Evolutionary conservation across 768 basidiomycete species (phyloP).

Genomic region (Phlebiopsis gigantea): DNA sequence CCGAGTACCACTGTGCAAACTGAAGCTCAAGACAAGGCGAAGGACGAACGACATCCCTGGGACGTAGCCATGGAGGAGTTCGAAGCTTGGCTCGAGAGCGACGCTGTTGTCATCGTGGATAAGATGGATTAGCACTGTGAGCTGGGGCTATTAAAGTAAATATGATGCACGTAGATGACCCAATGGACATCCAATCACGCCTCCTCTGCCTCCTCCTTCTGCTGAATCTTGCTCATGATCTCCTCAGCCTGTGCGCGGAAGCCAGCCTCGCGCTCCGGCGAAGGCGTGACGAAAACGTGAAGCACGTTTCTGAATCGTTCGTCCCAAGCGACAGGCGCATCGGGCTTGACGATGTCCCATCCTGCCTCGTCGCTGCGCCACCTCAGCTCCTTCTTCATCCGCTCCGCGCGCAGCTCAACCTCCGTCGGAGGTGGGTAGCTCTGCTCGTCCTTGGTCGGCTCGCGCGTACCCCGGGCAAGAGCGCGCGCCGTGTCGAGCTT

Average conservation of each 20-base stretch:
- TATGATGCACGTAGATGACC: not conserved
- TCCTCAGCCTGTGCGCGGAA: conserved; percentile 13
- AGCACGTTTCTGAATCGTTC: conserved; percentile 58
- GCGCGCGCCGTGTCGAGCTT: conserved; percentile 70
- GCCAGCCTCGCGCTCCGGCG: conserved; percentile 6
- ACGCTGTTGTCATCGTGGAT: conserved; percentile 46
- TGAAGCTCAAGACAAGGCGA: not conserved
- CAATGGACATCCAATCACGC: conserved; percentile 2
- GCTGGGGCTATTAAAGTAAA: conserved; percentile 1
- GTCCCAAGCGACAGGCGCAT: conserved; percentile 69
- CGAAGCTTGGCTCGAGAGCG: conserved; percentile 65
- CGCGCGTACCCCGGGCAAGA: conserved; percentile 66
- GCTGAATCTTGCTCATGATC: conserved; percentile 6
- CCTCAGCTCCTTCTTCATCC: conserved; percentile 81
- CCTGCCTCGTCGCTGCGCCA: conserved; percentile 81
- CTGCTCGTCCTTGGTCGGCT: conserved; percentile 82
- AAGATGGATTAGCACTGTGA: conserved; percentile 8
- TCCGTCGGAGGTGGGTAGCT: conserved; percentile 80
- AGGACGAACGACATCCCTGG: not conserved
- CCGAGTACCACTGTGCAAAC: not conserved
- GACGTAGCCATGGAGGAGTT: conserved; percentile 59
- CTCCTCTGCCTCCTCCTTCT: conserved; percentile 1
- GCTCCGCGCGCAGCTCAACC: conserved; percentile 81
- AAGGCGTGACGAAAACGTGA: conserved; percentile 50
- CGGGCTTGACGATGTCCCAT: conserved; percentile 71